Percentiles rank a stretch among this genome's conserved stretches.
Evolutionary conservation across 768 basidiomycete genomes (phyloP).

Genomic region (Collybiopsis confluens): DNA sequence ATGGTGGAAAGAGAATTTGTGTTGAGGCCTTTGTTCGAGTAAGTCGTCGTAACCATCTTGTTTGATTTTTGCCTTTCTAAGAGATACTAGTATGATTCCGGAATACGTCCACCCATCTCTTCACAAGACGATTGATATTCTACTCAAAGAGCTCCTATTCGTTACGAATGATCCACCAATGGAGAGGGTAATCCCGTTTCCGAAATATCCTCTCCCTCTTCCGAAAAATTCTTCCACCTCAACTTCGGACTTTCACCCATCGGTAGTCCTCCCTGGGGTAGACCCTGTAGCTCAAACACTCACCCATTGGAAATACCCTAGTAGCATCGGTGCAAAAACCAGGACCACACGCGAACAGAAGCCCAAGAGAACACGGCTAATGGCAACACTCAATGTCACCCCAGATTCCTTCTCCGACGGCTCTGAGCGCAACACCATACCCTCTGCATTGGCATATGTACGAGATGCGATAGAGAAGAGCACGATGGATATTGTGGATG

Average conservation of each 20-base stretch:
- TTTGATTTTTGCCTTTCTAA: background rate
- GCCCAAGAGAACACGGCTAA: conserved; percentile 56
- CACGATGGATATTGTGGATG: conserved; percentile 79
- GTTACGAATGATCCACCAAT: conserved; percentile 41
- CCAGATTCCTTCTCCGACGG: conserved; percentile 98
- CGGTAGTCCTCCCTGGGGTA: conserved; percentile 21
- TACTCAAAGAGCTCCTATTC: conserved; percentile 40
- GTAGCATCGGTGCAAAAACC: conserved; percentile 10
- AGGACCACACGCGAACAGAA: conserved; percentile 6
- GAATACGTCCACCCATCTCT: conserved; percentile 61
- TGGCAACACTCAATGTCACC: conserved; percentile 91
- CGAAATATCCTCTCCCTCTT: conserved; percentile 40
- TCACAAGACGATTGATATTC: conserved; percentile 38
- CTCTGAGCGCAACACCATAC: conserved; percentile 45
- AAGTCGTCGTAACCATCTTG: conserved; percentile 19
- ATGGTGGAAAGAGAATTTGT: conserved; percentile 90
- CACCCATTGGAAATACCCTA: conserved; percentile 46
- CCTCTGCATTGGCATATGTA: conserved; percentile 52
- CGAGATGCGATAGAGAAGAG: conserved; percentile 39
- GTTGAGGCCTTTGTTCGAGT: conserved; percentile 86
- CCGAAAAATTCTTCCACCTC: background rate
- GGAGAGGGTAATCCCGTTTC: conserved; percentile 74
- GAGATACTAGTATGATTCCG: conserved; percentile 67
- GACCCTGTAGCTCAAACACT: conserved; percentile 41
- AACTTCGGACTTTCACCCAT: too few species aligned